These are phyloP conservation scores for Thecaphora frezii DNA, from an alignment of 1,284 basidiomycete species.

Conservation along the genomic window DNA sequence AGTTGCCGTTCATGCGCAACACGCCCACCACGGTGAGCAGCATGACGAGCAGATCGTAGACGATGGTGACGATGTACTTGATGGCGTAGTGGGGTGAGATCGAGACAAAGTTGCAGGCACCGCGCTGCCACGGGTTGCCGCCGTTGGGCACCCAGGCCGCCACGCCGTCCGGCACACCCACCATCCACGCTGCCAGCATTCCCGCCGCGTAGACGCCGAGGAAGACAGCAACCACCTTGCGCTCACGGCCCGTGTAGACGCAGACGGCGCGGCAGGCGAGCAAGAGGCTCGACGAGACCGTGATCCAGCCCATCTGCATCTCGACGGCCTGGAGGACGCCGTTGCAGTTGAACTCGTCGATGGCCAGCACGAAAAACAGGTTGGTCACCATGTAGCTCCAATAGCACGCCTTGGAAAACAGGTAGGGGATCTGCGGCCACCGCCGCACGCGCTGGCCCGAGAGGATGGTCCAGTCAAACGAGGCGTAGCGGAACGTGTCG, in stretches of 20 bases:
- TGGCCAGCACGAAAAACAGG: slow-evolving; percentile 8
- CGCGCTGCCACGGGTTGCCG: slow-evolving; percentile 27
- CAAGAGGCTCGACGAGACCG: slow-evolving; percentile 17
- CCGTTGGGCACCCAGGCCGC: slow-evolving; percentile 20
- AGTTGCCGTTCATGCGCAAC: slow-evolving; percentile 28
- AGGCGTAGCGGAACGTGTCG: slow-evolving; percentile 15
- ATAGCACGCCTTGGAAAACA: slow-evolving; percentile 22
- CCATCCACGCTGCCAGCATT: slow-evolving; percentile 39
- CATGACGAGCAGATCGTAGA: slow-evolving; percentile 30
- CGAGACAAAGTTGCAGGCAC: slow-evolving; percentile 20
- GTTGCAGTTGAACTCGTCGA: slow-evolving; percentile 23
- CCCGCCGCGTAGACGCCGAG: slow-evolving; percentile 22
- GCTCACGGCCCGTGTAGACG: slow-evolving; percentile 21
- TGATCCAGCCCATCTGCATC: slow-evolving; percentile 34
- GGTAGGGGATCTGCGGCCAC: slow-evolving; percentile 29
- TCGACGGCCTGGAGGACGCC: slow-evolving; percentile 19
- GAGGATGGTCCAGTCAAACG: slow-evolving; percentile 26
- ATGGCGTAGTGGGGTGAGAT: slow-evolving; percentile 19
- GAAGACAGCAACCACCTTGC: slow-evolving; percentile 15
- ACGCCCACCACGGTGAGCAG: slow-evolving; percentile 37
- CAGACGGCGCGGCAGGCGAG: slow-evolving; percentile 33
- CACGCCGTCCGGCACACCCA: slow-evolving; percentile 25
- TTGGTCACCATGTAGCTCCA: slow-evolving; percentile 17
- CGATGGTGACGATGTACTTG: slow-evolving; percentile 39
- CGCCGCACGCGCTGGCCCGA: slow-evolving; percentile 16